Base-by-base conservation (phyloP, 495 filamentous ascomycete species). In the Penicillium fimorum region DNA sequence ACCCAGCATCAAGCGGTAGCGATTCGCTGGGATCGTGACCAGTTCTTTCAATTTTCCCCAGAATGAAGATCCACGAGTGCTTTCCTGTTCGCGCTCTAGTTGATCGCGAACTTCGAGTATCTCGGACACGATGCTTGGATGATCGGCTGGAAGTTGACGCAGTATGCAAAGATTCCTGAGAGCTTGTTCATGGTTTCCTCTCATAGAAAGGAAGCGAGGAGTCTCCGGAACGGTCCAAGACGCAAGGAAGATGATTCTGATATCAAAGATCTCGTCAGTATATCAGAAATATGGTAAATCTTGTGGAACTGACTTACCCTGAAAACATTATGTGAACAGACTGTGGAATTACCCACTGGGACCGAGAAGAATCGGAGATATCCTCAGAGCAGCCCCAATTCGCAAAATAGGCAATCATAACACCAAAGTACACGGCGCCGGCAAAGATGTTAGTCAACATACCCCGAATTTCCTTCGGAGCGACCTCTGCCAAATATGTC, bases 401-500 rank as follows among this genome's bases (percentile, higher is more conserved):
- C 25, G 50, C 50, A 11, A 52, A 52, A 18, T 52, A 52, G 15
- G 50, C 50, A 43, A 52, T 32, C 25, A 41, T 52, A 2, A 52
- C 50, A 33, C 50, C 50, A 1, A 52, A 22, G 13, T 52, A 52
- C 17, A 52, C 50, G 32, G 50, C 50, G 43, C 50, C 50, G 10
- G 50, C 50, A 52, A 57, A 57, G 15, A 57, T 51, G n/a, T 51
- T 57, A 10, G 47, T 51, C 24, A 57, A 29, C 55, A 50, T 50
- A 30, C 83, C 82, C 13, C 82, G 73, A 49, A 84, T 72, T 18
- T 67, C 70, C 15, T 76, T 72, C 2, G 82, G 82, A 1, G 82
- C 74, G 29, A 79, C 80, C 65, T 84, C 83, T 22, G 83, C 79
- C 38, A 84, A 73, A 63, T 86, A 86, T 11, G 79, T 50, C 32